Conservation (phyloP, 306 rosid genomes). For the Dryas octopetala region DNA sequence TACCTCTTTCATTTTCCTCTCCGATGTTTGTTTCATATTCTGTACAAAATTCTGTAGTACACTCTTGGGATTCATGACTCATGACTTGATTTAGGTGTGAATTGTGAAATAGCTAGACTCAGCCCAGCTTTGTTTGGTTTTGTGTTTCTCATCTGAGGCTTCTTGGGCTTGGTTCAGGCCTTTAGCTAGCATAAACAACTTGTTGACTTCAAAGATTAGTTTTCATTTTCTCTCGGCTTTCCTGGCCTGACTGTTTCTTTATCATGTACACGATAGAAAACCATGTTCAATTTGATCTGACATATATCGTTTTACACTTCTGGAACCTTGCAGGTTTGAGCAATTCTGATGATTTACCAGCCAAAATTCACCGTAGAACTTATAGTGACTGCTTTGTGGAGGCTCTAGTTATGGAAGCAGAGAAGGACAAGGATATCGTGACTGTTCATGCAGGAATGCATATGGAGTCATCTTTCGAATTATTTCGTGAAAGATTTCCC, state of each 20-base stretch:
- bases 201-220: neutral
- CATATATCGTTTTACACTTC: constrained; percentile 16
- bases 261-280: constrained; percentile 13
- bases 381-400: constrained; percentile 83
- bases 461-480: constrained; percentile 66
- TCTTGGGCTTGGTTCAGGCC: neutral
- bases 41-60: neutral
- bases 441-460: constrained; percentile 79
- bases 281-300: constrained; percentile 18
- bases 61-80: neutral
- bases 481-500: constrained; percentile 68
- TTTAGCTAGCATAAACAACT: neutral
- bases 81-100: neutral
- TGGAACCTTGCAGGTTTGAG: constrained; percentile 48
- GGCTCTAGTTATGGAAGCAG: constrained; percentile 69
- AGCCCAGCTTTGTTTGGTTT: neutral
- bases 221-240: neutral
- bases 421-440: constrained; percentile 79
- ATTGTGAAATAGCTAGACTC: neutral
- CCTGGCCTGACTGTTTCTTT: constrained; percentile 9
- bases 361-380: constrained; percentile 42
- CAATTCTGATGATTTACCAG: constrained; percentile 26
- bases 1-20: constrained; percentile 5
- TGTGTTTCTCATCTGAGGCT: constrained; percentile 5
- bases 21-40: constrained; percentile 13